phyloP scores from a whole-genome alignment of 768 basidiomycete genomes.

The Pleurotus tuber-regium region DNA sequence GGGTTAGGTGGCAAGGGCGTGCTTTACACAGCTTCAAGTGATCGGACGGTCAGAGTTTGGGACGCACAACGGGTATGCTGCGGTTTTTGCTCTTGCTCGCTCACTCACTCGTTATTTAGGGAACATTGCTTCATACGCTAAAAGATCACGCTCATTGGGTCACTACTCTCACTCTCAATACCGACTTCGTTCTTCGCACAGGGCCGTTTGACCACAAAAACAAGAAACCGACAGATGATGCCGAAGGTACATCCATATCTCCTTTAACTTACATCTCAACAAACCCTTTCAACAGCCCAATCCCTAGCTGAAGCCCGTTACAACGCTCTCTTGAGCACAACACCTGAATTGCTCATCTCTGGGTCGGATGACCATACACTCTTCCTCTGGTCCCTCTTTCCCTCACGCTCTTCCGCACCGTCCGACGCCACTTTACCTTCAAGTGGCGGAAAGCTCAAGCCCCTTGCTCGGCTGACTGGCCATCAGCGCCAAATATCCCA shows the following conservation, averaged over 20 bases:
- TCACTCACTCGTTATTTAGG: constrained; percentile 41
- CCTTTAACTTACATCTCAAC: too few relatives aligned
- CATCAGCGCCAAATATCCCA: constrained; percentile 95
- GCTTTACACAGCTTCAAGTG: constrained; percentile 93
- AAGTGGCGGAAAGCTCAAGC: constrained; percentile 34
- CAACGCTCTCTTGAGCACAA: constrained; percentile 57
- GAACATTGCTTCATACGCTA: constrained; percentile 76
- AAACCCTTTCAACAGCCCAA: too few relatives aligned
- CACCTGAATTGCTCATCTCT: constrained; percentile 85
- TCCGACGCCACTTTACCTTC: constrained; percentile 22
- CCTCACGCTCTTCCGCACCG: constrained; percentile 28
- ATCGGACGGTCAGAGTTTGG: constrained; percentile 94
- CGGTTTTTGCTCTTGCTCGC: constrained; percentile 5
- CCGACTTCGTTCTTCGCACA: constrained; percentile 92
- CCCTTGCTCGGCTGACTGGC: constrained; percentile 76
- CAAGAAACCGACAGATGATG: constrained; percentile 75
- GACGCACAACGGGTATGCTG: constrained; percentile 67
- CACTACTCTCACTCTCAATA: constrained; percentile 92
- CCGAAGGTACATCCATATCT: constrained; percentile 72
- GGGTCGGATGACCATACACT: constrained; percentile 98
- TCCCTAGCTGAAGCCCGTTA: constrained; percentile 76
- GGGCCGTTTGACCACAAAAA: constrained; percentile 91
- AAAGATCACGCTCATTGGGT: constrained; percentile 99
- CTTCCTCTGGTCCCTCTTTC: constrained; percentile 91
- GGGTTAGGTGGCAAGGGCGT: constrained; percentile 59